Evolutionary conservation across 1,284 basidiomycete genomes (phyloP).

Genomic region (Marasmius tenuissimus): DNA sequence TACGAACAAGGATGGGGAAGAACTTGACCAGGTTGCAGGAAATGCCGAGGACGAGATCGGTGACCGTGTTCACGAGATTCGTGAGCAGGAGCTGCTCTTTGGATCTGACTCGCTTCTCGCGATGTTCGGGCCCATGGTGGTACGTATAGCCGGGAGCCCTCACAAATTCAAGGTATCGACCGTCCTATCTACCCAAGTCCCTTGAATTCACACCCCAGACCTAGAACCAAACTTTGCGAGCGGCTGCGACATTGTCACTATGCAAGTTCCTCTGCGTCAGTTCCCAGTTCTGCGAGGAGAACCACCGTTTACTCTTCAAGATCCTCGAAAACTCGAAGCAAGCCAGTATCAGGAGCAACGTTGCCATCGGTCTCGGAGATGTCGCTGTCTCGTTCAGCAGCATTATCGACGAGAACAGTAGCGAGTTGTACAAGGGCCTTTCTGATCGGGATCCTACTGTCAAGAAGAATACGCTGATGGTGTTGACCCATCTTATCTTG

Average conservation of each 20-base stretch:
- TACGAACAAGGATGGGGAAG: constrained; percentile 72
- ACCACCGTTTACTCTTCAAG: constrained; percentile 89
- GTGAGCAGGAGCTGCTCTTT: constrained; percentile 89
- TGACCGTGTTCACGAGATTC: constrained; percentile 81
- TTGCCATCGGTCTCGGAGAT: constrained; percentile 96
- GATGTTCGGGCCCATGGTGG: constrained; percentile 87
- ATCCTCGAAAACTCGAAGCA: constrained; percentile 91
- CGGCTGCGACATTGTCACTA: constrained; percentile 86
- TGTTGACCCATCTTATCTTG: constrained; percentile 94
- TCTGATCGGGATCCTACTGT: constrained; percentile 86
- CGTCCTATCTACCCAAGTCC: not conserved
- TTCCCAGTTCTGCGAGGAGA: constrained; percentile 89
- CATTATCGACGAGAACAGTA: constrained; percentile 96
- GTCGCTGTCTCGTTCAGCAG: constrained; percentile 96
- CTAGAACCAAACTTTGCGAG: constrained; percentile 86
- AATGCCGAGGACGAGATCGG: constrained; percentile 99
- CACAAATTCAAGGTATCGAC: constrained; percentile 77
- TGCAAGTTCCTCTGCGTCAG: constrained; percentile 98
- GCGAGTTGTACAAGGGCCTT: constrained; percentile 92
- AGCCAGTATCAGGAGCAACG: constrained; percentile 89
- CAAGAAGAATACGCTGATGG: constrained; percentile 99
- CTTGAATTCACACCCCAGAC: constrained; percentile 2
- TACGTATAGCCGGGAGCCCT: constrained; percentile 87
- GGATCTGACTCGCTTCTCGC: constrained; percentile 84
- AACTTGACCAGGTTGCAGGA: constrained; percentile 95